Percentiles rank a stretch among this genome's conserved stretches.
phyloP scores from a whole-genome alignment of 177 flowering plant species.

The Telopea speciosissima region DNA sequence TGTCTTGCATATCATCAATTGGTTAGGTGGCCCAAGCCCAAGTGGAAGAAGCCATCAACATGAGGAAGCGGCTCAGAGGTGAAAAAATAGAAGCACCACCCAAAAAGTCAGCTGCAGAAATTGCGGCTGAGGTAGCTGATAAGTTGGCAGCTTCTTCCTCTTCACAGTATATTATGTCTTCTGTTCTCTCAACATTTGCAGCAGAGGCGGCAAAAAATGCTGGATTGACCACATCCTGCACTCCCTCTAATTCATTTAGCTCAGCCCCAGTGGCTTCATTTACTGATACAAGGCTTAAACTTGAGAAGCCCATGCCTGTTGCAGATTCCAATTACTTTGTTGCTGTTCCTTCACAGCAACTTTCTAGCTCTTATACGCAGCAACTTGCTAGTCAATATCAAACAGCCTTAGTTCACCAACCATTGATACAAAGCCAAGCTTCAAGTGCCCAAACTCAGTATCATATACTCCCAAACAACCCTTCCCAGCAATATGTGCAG shows the following conservation, averaged over 20 bases:
- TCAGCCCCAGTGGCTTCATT: slow-evolving; percentile 22
- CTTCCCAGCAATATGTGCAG: slow-evolving; percentile 63
- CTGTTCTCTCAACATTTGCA: slow-evolving; percentile 88
- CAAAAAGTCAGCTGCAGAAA: slow-evolving; percentile 63
- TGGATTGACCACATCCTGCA: slow-evolving; percentile 34
- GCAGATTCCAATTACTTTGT: slow-evolving; percentile 39
- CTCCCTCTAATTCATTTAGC: slow-evolving; percentile 31
- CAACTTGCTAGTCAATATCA: slow-evolving; percentile 41
- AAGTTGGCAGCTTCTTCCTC: slow-evolving; percentile 85
- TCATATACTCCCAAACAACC: slow-evolving; percentile 39
- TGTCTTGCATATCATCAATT: background rate
- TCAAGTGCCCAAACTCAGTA: slow-evolving; percentile 51
- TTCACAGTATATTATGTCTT: slow-evolving; percentile 80
- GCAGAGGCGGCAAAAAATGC: slow-evolving; percentile 85
- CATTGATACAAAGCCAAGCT: slow-evolving; percentile 36
- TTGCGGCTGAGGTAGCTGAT: slow-evolving; percentile 95
- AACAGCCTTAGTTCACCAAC: slow-evolving; percentile 42
- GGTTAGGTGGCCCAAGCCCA: slow-evolving; percentile 72
- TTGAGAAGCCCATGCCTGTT: slow-evolving; percentile 37
- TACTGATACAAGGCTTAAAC: slow-evolving; percentile 23
- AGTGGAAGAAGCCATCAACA: slow-evolving; percentile 51
- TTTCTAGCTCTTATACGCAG: slow-evolving; percentile 31
- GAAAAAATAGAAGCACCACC: slow-evolving; percentile 44
- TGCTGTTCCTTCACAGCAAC: slow-evolving; percentile 23
- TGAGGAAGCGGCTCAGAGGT: slow-evolving; percentile 58